phyloP scores from a whole-genome alignment of 768 basidiomycete species.

The Xanthoconium stramineum region DNA sequence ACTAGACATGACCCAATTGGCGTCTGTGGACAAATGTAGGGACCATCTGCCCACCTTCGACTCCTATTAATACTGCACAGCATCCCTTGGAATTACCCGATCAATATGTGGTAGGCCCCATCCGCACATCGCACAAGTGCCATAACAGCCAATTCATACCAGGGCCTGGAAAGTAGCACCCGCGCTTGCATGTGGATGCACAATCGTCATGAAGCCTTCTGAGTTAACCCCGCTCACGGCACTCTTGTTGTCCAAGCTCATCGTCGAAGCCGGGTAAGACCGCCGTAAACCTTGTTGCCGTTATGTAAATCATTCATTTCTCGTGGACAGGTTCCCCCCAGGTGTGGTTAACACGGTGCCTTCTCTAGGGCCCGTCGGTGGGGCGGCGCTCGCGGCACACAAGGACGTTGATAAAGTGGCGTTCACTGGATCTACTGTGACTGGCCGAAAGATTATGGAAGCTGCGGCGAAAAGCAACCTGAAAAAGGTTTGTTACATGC shows the following conservation, averaged over 20 bases:
- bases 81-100: conserved; percentile 94
- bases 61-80: conserved; percentile 33
- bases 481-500: conserved; percentile 66
- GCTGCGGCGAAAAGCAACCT: conserved; percentile 92
- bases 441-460: conserved; percentile 87
- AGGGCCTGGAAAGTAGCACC: conserved; percentile 94
- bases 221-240: conserved; percentile 85
- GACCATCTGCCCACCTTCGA: conserved; percentile 2
- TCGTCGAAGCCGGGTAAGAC: conserved; percentile 77
- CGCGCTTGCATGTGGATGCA: conserved; percentile 87
- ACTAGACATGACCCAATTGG: conserved; percentile 89
- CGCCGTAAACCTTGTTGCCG: conserved; percentile 1
- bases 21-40: conserved; percentile 89
- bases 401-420: conserved; percentile 90
- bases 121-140: conserved; percentile 1
- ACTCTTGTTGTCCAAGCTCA: conserved; percentile 75
- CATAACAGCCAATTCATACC: conserved; percentile 1
- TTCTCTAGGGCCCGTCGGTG: conserved; percentile 77
- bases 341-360: conserved; percentile 90
- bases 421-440: conserved; percentile 89
- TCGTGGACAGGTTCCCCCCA: conserved; percentile 68
- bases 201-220: conserved; percentile 93
- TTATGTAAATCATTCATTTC: conserved; percentile 16
- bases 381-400: conserved; percentile 81
- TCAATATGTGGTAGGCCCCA: conserved; percentile 71